Conservation (phyloP, 176 grass and related monocot species). For the Lolium perenne region DNA sequence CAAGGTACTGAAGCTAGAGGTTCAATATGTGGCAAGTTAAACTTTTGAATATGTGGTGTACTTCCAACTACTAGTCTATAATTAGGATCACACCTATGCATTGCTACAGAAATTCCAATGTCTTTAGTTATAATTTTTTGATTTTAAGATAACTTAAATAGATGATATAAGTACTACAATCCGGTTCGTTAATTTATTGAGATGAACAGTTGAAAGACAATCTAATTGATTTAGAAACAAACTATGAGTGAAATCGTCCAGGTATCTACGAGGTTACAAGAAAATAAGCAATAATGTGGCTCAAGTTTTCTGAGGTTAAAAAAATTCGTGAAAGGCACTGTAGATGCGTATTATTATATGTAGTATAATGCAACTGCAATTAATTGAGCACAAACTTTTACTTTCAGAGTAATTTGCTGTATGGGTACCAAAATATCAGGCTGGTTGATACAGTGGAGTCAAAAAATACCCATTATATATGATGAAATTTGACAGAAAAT, state of each 20-base stretch:
- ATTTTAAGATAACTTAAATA: neutral
- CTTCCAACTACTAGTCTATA: neutral
- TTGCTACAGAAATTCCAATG: neutral
- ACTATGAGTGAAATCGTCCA: too few species aligned
- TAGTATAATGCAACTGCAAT: conserved; percentile 6
- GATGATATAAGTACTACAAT: neutral
- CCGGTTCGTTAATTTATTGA: neutral
- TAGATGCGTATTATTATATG: conserved; percentile 4
- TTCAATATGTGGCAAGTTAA: neutral
- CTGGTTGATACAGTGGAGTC: neutral
- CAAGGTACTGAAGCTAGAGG: neutral
- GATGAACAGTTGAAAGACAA: neutral
- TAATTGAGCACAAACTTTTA: neutral
- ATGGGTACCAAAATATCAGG: neutral
- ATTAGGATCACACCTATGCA: neutral
- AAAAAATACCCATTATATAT: neutral
- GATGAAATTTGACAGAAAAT: neutral
- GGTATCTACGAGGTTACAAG: too few species aligned
- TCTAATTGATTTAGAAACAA: neutral
- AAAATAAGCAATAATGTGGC: too few species aligned
- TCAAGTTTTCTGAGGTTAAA: too few species aligned
- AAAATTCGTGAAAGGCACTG: neutral
- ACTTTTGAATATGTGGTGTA: conserved; percentile 5
- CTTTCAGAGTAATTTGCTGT: conserved; percentile 5
- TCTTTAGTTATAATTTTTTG: neutral